Evolutionary conservation across 257 asterid species (phyloP), one percentile per base, ranked within the genome.

Genomic region (Solanum microdontum): DNA sequence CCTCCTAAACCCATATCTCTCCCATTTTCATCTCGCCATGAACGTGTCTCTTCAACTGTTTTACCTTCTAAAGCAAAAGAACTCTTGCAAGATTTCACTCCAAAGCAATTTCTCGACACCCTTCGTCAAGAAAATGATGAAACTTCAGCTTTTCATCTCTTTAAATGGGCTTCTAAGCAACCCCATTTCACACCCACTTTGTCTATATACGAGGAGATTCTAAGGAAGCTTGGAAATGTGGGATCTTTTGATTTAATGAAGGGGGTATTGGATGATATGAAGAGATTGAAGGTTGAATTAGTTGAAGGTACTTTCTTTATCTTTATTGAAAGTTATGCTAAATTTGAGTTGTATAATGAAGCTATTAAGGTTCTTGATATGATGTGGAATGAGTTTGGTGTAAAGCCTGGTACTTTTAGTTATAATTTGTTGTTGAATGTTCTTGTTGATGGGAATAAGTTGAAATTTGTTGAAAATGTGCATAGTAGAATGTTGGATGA

Each of bases 391-490:
- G 98, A 93, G 75, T 97, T 91, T 80, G 87, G 90, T 15, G 90
- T 94, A 86, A 88, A 84, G 86, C 94, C 99, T 0, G 93, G 93
- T 21, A 93, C 97, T 37, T 92, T 90, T 87, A 92, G 91, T 48
- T 97, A 89, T 82, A 95, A 97, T 88, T 87, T 89, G 62, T 86
- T 95, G 92, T 90, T 97, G 93, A 97, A 97, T 88, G 93, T 94
- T 70, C 98, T 97, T 83, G 98, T 95, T 83, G 98, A 97, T 62
- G 98, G 97, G 33, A 92, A 91, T 68, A 95, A 95, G 90, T 90
- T 97, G 92, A 92, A 93, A 73, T 90, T 94, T 73, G 98, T 94
- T 34, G 99, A 97, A 84, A 85, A 84, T 73, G 93, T 95, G 90
- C 99, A 97, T 90, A 93, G 94, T 11, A 92, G 89, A 90, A 94